phyloP scores from a whole-genome alignment of 176 grass and related monocot species.

The Carex littledalei region DNA sequence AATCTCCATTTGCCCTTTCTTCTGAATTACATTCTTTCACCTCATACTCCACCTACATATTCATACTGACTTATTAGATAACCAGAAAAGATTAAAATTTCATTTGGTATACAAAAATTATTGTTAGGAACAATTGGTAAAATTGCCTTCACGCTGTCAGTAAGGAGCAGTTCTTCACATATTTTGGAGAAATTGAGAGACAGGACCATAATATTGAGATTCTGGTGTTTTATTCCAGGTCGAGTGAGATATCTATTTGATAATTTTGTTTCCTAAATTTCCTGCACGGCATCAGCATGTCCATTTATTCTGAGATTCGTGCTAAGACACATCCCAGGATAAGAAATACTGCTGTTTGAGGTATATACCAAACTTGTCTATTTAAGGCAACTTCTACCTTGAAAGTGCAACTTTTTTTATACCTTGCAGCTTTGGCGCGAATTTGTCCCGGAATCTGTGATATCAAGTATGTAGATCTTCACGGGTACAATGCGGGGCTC shows the following conservation, averaged over 20 bases:
- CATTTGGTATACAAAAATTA: background rate
- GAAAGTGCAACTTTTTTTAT: background rate
- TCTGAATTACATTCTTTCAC: conserved; percentile 50
- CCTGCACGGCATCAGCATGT: background rate
- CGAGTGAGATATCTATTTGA: background rate
- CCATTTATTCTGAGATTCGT: background rate
- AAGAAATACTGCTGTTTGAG: background rate
- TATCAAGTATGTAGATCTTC: conserved; percentile 81
- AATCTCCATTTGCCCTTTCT: conserved; percentile 34
- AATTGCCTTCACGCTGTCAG: background rate
- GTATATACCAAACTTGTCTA: background rate
- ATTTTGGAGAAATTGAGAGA: background rate
- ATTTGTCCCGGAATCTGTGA: conserved; percentile 30
- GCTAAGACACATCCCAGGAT: background rate
- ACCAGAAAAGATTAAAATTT: background rate
- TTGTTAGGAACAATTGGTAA: background rate
- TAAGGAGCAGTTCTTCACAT: background rate
- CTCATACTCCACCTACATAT: conserved; percentile 66
- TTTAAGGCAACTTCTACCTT: background rate
- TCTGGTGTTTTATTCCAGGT: background rate
- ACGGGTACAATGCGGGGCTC: conserved; percentile 42
- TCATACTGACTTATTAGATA: background rate
- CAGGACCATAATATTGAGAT: background rate
- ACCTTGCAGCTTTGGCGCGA: conserved; percentile 44
- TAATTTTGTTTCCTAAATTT: background rate